phyloP scores from a whole-genome alignment of 2,329 filamentous ascomycete genomes.

The Ophiocordyceps robertsii region DNA sequence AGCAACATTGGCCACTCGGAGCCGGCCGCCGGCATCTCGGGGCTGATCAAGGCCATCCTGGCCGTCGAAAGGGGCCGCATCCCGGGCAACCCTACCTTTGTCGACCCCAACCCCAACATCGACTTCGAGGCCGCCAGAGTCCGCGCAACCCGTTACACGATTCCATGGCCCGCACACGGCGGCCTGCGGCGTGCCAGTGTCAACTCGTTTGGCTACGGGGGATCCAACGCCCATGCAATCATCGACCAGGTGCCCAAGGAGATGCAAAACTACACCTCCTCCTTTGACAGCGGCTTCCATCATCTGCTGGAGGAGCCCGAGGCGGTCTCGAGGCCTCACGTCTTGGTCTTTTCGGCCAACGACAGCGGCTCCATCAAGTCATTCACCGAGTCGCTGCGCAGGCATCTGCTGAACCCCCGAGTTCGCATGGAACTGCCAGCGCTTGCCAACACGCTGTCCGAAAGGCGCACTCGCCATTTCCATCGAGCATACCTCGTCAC shows the following conservation, averaged over 20 bases:
- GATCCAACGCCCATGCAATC: constrained; percentile 18
- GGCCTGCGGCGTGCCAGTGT: constrained; percentile 11
- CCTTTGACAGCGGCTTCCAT: no score
- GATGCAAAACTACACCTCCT: no score
- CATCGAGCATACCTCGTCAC: neutral
- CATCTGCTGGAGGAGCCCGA: no score
- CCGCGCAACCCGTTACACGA: constrained; percentile 14
- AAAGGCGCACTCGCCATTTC: neutral
- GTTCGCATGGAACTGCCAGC: neutral
- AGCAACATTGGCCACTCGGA: constrained; percentile 30
- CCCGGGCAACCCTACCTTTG: constrained; percentile 13
- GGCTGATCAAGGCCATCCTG: constrained; percentile 28
- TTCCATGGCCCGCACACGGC: constrained; percentile 21
- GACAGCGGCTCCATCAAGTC: neutral
- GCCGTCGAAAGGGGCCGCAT: constrained; percentile 24
- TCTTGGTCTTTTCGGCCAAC: constrained; percentile 1
- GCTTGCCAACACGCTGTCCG: neutral
- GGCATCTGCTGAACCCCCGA: neutral
- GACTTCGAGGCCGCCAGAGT: constrained; percentile 13
- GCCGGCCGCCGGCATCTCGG: constrained; percentile 26
- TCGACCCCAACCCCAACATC: constrained; percentile 8
- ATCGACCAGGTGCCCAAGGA: constrained; percentile 1
- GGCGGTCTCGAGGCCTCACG: neutral
- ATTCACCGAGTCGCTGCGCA: no score
- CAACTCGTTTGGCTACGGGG: constrained; percentile 23